These are phyloP conservation scores for Croton laevigatus DNA, from an alignment of 441 rosid species.

Conservation along the genomic window DNA sequence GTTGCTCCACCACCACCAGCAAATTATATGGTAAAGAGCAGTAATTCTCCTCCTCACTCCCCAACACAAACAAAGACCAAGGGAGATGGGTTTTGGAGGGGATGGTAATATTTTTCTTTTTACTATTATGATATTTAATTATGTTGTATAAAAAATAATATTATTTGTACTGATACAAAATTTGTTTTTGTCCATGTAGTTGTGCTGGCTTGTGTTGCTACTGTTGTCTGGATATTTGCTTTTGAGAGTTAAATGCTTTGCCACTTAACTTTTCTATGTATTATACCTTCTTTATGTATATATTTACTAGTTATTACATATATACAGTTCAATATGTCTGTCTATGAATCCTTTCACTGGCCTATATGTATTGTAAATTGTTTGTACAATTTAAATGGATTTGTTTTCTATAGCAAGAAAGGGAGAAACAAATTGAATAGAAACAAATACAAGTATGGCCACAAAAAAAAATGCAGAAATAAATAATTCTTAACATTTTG, in stretches of 20 bases:
- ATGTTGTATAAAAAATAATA: not conserved
- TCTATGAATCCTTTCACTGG: too few species aligned
- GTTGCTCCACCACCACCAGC: constrained; percentile 10
- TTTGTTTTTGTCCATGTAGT: constrained; percentile 5
- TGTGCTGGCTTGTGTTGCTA: constrained; percentile 31
- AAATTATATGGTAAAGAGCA: not conserved
- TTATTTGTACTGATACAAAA: not conserved
- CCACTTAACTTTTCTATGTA: too few species aligned
- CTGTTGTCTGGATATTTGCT: constrained; percentile 27
- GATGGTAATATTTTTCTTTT: constrained; percentile 17
- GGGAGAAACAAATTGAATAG: too few species aligned
- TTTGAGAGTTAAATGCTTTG: constrained; percentile 6
- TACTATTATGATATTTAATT: not conserved
- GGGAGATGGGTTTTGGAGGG: constrained; percentile 29
- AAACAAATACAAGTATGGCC: too few species aligned
- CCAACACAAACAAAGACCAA: constrained; percentile 18
- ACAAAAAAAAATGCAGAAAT: too few species aligned
- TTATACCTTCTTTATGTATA: too few species aligned
- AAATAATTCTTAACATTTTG: too few species aligned
- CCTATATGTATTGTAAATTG: too few species aligned
- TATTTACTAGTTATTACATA: too few species aligned
- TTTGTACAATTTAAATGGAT: too few species aligned
- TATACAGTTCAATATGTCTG: too few species aligned
- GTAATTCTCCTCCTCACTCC: not conserved
- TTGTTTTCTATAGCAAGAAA: too few species aligned